Base-by-base conservation (phyloP, 1,139 yeast genomes). In the Magnusiomyces ingens region DNA sequence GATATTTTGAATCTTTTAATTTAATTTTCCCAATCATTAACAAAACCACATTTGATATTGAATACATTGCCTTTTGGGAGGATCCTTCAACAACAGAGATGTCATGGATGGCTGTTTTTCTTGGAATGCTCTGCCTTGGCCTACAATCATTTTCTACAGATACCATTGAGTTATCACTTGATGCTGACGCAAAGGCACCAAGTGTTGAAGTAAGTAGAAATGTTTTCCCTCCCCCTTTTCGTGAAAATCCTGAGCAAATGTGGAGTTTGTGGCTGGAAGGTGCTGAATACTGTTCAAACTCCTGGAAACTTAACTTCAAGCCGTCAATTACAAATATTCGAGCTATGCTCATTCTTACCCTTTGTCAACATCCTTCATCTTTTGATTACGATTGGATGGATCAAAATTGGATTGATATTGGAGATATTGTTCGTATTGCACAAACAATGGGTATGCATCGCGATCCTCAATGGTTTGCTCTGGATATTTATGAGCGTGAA, bases 361-460 rank as follows among this genome's bases (percentile, higher is more conserved):
- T 68, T 50, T 61, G 62, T 1, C 68, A 66, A 50, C 59, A 65
- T 15, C 52, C 52, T 12, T 36, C 41, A 3, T 26, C 55, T 2
- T 53, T 59, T 17, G 55, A 55, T 26, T 60, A 58, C 49, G 65
- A 61, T 41, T 65, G 63, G 67, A 58, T 55, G 36, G 66, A 65
- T 46, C 57, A 56, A 41, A 56, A 63, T 4, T 67, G 69, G 68
- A 57, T 64, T 8, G 55, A 66, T 2, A 59, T 64, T 52, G 69
- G 71, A 2, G 57, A 60, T 19, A 48, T 64, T 5, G 59, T 64
- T 6, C 60, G 69, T 15, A 59, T 62, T 13, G 64, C 67, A 2
- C 70, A 67, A 53, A 58, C 64, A 2, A 67, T 67, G 70, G 71
- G 71, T n/a, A 56, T 67, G 48, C 71, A 67, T 53, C 59, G 72